Evolutionary conservation across 2,329 filamentous ascomycete genomes (phyloP).

Genomic region (Aspergillus sp.): DNA sequence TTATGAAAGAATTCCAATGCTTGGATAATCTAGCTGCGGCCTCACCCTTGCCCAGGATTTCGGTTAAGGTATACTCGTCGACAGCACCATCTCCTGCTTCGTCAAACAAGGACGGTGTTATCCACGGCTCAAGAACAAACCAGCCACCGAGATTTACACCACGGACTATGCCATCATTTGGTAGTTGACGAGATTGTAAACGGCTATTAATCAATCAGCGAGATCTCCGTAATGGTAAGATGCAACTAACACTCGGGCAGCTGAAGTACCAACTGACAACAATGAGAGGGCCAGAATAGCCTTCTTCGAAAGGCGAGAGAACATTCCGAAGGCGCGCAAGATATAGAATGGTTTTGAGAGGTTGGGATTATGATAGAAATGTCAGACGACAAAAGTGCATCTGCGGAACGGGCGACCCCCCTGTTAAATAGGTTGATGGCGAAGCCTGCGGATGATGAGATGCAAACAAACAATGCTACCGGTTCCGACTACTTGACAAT

Average conservation of each 20-base stretch:
- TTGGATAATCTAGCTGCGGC: slow-evolving; percentile 53
- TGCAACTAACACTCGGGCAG: slow-evolving; percentile 34
- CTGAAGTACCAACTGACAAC: slow-evolving; percentile 28
- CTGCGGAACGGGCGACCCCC: slow-evolving; percentile 33
- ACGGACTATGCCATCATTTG: slow-evolving; percentile 58
- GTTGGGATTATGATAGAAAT: slow-evolving; percentile 28
- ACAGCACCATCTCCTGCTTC: slow-evolving; percentile 53
- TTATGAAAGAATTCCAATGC: slow-evolving; percentile 62
- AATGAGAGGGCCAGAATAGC: slow-evolving; percentile 34
- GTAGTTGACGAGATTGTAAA: slow-evolving; percentile 34
- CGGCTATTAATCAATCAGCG: slow-evolving; percentile 27
- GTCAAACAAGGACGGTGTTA: slow-evolving; percentile 65
- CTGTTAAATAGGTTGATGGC: slow-evolving; percentile 36
- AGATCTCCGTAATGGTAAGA: background rate
- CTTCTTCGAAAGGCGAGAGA: slow-evolving; percentile 30
- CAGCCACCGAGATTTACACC: slow-evolving; percentile 70
- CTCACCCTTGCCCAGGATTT: slow-evolving; percentile 54
- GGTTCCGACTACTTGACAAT: background rate
- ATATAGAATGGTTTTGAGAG: slow-evolving; percentile 23
- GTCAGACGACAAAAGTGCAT: slow-evolving; percentile 23
- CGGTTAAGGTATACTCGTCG: slow-evolving; percentile 62
- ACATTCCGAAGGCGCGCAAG: slow-evolving; percentile 28
- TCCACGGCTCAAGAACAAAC: slow-evolving; percentile 68
- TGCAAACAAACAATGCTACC: slow-evolving; percentile 7
- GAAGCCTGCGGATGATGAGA: slow-evolving; percentile 25